Evolutionary conservation across 495 filamentous ascomycete genomes (phyloP), one percentile per base, ranked within the genome.

Genomic region (Neurospora sp.): DNA sequence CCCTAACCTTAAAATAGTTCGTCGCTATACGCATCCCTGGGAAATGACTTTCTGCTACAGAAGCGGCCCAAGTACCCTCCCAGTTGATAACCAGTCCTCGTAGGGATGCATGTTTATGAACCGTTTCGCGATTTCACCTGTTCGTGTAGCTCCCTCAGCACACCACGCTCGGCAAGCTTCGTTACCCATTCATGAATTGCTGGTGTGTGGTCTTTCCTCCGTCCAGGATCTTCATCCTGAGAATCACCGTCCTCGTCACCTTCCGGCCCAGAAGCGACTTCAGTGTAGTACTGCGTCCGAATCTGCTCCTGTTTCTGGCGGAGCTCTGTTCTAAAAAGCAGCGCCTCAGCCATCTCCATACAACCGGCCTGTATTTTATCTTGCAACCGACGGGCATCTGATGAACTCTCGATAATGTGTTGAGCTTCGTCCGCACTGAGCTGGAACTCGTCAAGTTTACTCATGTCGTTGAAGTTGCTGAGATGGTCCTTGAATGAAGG

Each of bases 121-220:
- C 61, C 40, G 40, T 39, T 76, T 11, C 71, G 61, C 3, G 44
- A 18, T 61, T 74, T 40, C 4, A 53, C 73, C 68, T 83, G 75
- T 40, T 76, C 77, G 8, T 79, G 76, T 31, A 85, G 40, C 70
- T 78, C 72, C 70, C 72, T 66, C 39, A 86, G 72, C 16, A 81
- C 75, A 1, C 83, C 83, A 59, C 81, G 82, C 44, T 82, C 79
- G 1, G 82, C 83, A 12, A 86, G 77, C 71, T 74, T 80, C 31
- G 74, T 76, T 22, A 85, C 81, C 84, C 84, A 86, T 38, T 79
- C 76, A 59, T 86, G 84, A 4, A 86, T 75, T 2, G 82, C 82
- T 0, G 78, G 81, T 5, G 81, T 83, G 71, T 82, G 81, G 69
- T 85, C 83, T 46, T 79, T 78, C 71, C 78, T 81, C 3, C 84